A percentile compares a stretch with the other conserved stretches of the same genome.
Evolutionary conservation across 2,329 filamentous ascomycete genomes (phyloP).

Genomic region (Atkinsonella hypoxylon): DNA sequence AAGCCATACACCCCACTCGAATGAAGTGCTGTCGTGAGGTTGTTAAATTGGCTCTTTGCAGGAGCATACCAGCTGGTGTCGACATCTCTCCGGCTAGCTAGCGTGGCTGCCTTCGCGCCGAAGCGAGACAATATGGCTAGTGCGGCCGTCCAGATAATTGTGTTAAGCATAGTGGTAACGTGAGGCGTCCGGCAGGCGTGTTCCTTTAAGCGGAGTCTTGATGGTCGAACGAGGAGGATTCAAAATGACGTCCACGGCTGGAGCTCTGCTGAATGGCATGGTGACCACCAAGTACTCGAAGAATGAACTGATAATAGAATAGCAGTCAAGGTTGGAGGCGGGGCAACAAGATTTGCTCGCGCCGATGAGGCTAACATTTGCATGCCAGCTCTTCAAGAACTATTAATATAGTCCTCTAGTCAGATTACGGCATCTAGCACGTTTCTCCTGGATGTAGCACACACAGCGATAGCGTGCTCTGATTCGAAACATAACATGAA

Average conservation of each 20-base stretch:
- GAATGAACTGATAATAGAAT: neutral
- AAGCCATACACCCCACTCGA: slow-evolving; percentile 59
- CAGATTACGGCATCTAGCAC: too few species aligned
- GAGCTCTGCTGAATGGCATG: neutral
- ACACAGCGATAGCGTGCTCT: too few species aligned
- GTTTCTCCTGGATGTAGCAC: too few species aligned
- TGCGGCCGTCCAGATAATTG: neutral
- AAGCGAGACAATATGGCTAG: neutral
- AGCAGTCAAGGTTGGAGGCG: neutral
- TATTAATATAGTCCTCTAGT: too few species aligned
- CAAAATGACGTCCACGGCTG: neutral
- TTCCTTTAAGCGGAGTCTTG: neutral
- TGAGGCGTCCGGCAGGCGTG: too few species aligned
- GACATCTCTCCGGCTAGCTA: slow-evolving; percentile 7
- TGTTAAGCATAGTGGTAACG: neutral
- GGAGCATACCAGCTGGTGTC: slow-evolving; percentile 49
- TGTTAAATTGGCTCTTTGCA: slow-evolving; percentile 43
- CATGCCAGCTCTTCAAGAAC: too few species aligned
- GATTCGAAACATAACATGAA: too few species aligned
- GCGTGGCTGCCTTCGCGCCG: neutral
- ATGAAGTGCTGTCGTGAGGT: slow-evolving; percentile 44
- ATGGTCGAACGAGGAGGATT: neutral
- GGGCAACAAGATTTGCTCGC: neutral
- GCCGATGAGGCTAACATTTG: too few species aligned
- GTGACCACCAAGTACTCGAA: neutral